phyloP scores from a whole-genome alignment of 2,329 filamentous ascomycete genomes.

The Magnaporthales sp. region DNA sequence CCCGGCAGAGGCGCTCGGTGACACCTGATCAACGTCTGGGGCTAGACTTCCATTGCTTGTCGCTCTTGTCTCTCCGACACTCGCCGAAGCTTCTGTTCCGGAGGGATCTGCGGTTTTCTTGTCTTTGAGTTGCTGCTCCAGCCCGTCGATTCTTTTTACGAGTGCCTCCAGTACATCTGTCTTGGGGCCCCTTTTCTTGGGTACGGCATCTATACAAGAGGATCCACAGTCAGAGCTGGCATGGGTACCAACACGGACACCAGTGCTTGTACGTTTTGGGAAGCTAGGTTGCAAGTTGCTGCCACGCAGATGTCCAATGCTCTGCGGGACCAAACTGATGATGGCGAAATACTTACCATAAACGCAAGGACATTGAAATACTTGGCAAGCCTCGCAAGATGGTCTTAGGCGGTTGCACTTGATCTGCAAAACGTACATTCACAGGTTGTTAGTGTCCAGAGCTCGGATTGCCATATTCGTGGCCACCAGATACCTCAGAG shows the following conservation, averaged over 20 bases:
- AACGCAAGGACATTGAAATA: slow-evolving; percentile 80
- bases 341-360: slow-evolving; percentile 56
- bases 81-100: slow-evolving; percentile 17
- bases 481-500: not conserved
- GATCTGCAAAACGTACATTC: slow-evolving; percentile 52
- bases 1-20: slow-evolving; percentile 10
- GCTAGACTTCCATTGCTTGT: slow-evolving; percentile 10
- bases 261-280: not conserved
- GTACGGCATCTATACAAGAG: slow-evolving; percentile 60
- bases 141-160: slow-evolving; percentile 74
- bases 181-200: slow-evolving; percentile 84
- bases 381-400: slow-evolving; percentile 80
- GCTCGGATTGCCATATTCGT: too few relatives aligned
- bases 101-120: slow-evolving; percentile 37
- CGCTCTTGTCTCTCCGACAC: slow-evolving; percentile 7
- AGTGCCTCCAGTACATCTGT: slow-evolving; percentile 82
- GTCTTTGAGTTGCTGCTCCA: slow-evolving; percentile 71
- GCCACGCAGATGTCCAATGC: not conserved
- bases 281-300: not conserved
- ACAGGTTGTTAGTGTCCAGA: not conserved
- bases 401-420: slow-evolving; percentile 84
- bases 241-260: not conserved
- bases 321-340: not conserved
- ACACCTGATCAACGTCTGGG: slow-evolving; percentile 15
- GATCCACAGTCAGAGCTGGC: not conserved